phyloP scores from a whole-genome alignment of 2,329 filamentous ascomycete genomes.

The Claviceps lovelessii region DNA sequence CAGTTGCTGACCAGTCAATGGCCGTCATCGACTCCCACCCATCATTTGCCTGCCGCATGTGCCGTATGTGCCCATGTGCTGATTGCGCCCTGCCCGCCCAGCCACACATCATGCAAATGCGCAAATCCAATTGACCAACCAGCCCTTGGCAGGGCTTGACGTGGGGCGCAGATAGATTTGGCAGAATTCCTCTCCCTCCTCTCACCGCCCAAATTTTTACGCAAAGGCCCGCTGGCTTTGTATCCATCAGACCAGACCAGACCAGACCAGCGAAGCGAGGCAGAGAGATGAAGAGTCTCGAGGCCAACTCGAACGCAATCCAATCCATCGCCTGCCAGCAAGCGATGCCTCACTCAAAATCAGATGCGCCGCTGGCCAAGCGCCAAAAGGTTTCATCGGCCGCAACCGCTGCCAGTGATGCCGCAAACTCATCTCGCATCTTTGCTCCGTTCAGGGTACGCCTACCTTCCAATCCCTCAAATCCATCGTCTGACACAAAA shows the following conservation, averaged over 20 bases:
- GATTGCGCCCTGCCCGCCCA: too few relatives aligned
- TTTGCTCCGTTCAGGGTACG: conserved; percentile 87
- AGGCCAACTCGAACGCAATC: neutral
- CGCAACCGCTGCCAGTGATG: conserved; percentile 21
- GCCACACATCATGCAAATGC: neutral
- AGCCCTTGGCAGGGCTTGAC: neutral
- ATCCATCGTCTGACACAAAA: neutral
- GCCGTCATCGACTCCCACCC: too few relatives aligned
- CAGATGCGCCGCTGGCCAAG: conserved; percentile 54
- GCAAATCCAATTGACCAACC: neutral
- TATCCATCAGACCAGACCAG: too few relatives aligned
- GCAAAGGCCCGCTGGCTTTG: neutral
- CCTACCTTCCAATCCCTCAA: conserved; percentile 3
- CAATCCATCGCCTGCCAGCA: neutral
- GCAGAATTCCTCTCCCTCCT: conserved; percentile 9
- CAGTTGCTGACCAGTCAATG: too few relatives aligned
- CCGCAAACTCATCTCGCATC: conserved; percentile 53
- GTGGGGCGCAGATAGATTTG: conserved; percentile 6
- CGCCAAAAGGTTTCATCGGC: conserved; percentile 51
- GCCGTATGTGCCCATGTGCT: neutral
- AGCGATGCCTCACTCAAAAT: conserved; percentile 43
- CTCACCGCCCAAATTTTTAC: conserved; percentile 16
- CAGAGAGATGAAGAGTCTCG: neutral
- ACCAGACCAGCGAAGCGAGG: too few relatives aligned
- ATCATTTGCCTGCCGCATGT: neutral